Conservation (phyloP, 140 eudicot species). For the Ambrosia hybrid region DNA sequence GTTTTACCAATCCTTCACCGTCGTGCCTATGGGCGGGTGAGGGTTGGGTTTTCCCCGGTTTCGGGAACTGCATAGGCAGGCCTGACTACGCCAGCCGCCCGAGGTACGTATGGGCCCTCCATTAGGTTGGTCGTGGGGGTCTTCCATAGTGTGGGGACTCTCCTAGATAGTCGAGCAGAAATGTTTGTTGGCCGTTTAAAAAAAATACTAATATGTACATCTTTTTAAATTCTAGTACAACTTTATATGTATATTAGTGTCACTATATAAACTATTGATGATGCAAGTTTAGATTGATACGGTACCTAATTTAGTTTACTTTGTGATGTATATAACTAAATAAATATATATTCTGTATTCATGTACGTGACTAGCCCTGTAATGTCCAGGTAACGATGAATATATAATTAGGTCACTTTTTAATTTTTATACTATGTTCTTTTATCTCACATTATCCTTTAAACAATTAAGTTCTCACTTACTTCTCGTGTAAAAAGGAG, state of each 20-base stretch:
- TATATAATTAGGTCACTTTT: neutral
- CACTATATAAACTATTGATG: slow-evolving; percentile 1
- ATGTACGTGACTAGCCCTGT: neutral
- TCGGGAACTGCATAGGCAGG: too few species aligned
- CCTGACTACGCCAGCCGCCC: too few species aligned
- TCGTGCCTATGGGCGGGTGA: too few species aligned
- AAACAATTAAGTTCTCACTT: neutral
- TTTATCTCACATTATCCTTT: neutral
- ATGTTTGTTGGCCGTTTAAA: too few species aligned
- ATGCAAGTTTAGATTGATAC: neutral
- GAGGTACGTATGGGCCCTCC: too few species aligned
- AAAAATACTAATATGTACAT: too few species aligned
- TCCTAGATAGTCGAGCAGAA: too few species aligned
- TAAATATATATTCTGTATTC: too few species aligned
- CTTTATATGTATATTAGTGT: neutral
- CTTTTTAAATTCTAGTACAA: neutral
- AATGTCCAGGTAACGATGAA: neutral
- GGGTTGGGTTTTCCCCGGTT: too few species aligned
- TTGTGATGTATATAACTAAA: neutral
- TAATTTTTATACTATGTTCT: neutral
- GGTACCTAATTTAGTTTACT: neutral
- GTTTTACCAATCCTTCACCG: too few species aligned
- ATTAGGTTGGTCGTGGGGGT: too few species aligned
- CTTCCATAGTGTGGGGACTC: too few species aligned
- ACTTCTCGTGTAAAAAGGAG: neutral